These are phyloP conservation scores for Trichoderma semiorbis DNA, from an alignment of 2,329 filamentous ascomycete species.

Conservation along the genomic window DNA sequence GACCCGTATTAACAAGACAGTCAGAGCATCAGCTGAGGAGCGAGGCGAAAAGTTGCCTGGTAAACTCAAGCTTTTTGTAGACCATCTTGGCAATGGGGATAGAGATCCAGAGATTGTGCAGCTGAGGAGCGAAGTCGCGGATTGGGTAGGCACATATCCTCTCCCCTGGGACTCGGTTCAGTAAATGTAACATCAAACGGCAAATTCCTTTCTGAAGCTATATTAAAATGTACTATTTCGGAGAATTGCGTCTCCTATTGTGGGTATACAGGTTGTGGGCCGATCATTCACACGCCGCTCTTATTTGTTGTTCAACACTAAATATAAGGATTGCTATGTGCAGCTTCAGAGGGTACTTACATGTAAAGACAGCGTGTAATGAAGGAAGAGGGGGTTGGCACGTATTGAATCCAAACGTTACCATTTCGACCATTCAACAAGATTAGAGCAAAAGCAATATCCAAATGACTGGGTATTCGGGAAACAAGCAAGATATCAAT, in stretches of 20 bases:
- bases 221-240: not conserved
- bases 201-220: not conserved
- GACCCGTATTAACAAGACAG: constrained; percentile 69
- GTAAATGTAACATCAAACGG: constrained; percentile 18
- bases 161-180: constrained; percentile 59
- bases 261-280: not conserved
- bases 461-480: not conserved
- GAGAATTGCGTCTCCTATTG: not conserved
- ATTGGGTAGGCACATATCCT: constrained; percentile 73
- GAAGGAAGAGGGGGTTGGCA: not conserved
- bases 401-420: not conserved
- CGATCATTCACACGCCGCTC: not conserved
- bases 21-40: constrained; percentile 64
- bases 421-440: not conserved
- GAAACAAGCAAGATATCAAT: not conserved
- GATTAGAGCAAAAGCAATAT: not conserved
- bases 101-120: constrained; percentile 68
- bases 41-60: constrained; percentile 63
- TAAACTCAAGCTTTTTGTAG: constrained; percentile 64
- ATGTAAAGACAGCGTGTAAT: not conserved
- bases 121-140: constrained; percentile 69
- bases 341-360: not conserved
- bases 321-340: not conserved
- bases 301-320: not conserved
- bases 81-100: constrained; percentile 65